These are phyloP conservation scores for Pythium insidiosum DNA, from an alignment of 352 stramenopile genomes.

Conservation along the genomic window DNA sequence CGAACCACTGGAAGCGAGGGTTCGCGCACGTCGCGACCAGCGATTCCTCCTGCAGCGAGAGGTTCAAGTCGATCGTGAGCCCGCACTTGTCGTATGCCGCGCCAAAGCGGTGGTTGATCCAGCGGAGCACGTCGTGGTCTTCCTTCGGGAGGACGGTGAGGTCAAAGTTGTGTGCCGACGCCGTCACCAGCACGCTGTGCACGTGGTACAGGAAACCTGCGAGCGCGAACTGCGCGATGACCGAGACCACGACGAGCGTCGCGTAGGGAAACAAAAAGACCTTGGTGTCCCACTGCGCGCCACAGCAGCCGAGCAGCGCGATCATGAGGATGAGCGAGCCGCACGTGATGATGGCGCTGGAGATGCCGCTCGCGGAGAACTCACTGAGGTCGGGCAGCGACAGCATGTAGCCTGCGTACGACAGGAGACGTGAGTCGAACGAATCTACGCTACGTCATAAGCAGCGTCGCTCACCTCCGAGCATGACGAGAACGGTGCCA, in stretches of 20 bases:
- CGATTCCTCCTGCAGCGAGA: slow-evolving; percentile 26
- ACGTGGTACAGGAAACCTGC: slow-evolving; percentile 78
- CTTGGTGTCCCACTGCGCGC: slow-evolving; percentile 82
- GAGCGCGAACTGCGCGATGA: slow-evolving; percentile 69
- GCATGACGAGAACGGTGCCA: slow-evolving; percentile 70
- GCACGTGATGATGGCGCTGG: slow-evolving; percentile 74
- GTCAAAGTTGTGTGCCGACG: slow-evolving; percentile 66
- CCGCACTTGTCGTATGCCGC: slow-evolving; percentile 68
- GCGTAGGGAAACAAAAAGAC: slow-evolving; percentile 80
- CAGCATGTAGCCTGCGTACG: slow-evolving; percentile 61
- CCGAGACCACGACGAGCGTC: slow-evolving; percentile 68
- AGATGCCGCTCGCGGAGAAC: slow-evolving; percentile 74
- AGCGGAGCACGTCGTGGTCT: slow-evolving; percentile 59
- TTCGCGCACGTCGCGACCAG: slow-evolving; percentile 52
- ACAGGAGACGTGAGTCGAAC: too few species aligned
- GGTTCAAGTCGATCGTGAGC: slow-evolving; percentile 53
- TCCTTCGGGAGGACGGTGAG: slow-evolving; percentile 36
- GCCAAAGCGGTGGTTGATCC: slow-evolving; percentile 75
- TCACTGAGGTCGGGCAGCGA: slow-evolving; percentile 69
- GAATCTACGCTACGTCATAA: too few species aligned
- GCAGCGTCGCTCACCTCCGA: slow-evolving; percentile 71
- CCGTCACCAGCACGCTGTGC: slow-evolving; percentile 56
- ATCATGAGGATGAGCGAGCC: slow-evolving; percentile 73
- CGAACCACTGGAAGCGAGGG: slow-evolving; percentile 61
- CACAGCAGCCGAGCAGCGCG: slow-evolving; percentile 67